Conservation (phyloP, 768 basidiomycete genomes). For the Leucogyrophana mollusca region DNA sequence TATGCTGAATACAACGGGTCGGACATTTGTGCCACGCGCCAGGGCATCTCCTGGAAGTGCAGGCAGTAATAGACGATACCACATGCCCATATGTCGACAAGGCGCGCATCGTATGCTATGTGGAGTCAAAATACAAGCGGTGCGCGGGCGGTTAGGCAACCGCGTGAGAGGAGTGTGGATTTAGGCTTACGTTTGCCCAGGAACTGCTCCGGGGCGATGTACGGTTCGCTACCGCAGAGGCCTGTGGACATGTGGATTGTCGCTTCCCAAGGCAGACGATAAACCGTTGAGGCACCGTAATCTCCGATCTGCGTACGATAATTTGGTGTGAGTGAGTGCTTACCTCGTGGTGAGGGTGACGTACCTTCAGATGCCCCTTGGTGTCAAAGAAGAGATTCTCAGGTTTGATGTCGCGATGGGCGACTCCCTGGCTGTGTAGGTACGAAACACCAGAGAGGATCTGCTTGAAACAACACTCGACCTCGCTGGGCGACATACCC, state of each 20-base stretch:
- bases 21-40: slow-evolving; percentile 87
- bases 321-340: slow-evolving; percentile 11
- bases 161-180: slow-evolving; percentile 28
- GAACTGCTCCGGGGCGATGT: slow-evolving; percentile 98
- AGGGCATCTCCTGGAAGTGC: slow-evolving; percentile 96
- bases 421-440: slow-evolving; percentile 94
- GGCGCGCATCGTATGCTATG: slow-evolving; percentile 92
- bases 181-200: slow-evolving; percentile 85
- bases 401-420: slow-evolving; percentile 97
- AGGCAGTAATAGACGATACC: slow-evolving; percentile 98
- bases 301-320: slow-evolving; percentile 76
- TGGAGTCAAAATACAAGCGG: slow-evolving; percentile 16
- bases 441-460: slow-evolving; percentile 87
- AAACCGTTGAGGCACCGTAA: slow-evolving; percentile 99
- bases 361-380: slow-evolving; percentile 89
- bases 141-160: slow-evolving; percentile 36
- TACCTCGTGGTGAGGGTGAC: slow-evolving; percentile 12
- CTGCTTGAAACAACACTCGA: slow-evolving; percentile 98
- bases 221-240: slow-evolving; percentile 95
- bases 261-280: slow-evolving; percentile 95
- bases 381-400: slow-evolving; percentile 96
- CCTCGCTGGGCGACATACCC: slow-evolving; percentile 85
- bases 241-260: slow-evolving; percentile 97
- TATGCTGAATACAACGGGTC: slow-evolving; percentile 85
- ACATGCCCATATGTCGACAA: slow-evolving; percentile 97